Base-by-base conservation (phyloP, 768 basidiomycete species). In the Auriscalpium microsporum region DNA sequence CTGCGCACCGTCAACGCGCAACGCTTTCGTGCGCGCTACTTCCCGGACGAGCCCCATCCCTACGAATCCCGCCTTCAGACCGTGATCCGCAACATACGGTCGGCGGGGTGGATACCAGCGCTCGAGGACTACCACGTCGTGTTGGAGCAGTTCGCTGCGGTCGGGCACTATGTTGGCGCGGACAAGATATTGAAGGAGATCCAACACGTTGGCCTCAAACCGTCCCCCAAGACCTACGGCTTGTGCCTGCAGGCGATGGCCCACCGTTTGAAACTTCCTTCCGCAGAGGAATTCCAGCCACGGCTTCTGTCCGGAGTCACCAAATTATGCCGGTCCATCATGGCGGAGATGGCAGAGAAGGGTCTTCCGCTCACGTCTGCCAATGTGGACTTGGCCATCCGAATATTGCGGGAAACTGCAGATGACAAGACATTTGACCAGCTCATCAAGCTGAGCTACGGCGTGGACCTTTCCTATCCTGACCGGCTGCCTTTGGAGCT, bases 101-200 rank as follows among this genome's bases (percentile, higher is more conserved):
- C 74, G 40, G 63, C 77, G 11, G 82, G 81, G 3, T 62, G 64
- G 54, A 65, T 68, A 55, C 77, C 69, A 11, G 62, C 65, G 11
- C 56, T 85, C 52, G 79, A 82, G 2, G 90, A 92, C 67, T 92
- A 86, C 67, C 77, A 90, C 65, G 84, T 83, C 63, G 71, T 93
- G 56, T 67, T 93, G 50, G 76, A 79, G 58, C 86, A 89, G 57
- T 89, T 89, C 57, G 85, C 88, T 36, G 81, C 83, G 0, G 80
- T 82, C 4, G 90, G 89, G n/a, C 78, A 91, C 63, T 73, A 81
- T 61, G 63, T 72, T 19, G 87, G 85, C 10, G 75, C 78, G 28
- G 72, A 79, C 65, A 67, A 77, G 38, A 79, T 90, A 11, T 82
- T 87, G 63, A 68, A 75, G 45, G 87, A 90, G 62, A 67, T 92